phyloP scores from a whole-genome alignment of 345 rosid species.

The Pistacia atlantica region DNA sequence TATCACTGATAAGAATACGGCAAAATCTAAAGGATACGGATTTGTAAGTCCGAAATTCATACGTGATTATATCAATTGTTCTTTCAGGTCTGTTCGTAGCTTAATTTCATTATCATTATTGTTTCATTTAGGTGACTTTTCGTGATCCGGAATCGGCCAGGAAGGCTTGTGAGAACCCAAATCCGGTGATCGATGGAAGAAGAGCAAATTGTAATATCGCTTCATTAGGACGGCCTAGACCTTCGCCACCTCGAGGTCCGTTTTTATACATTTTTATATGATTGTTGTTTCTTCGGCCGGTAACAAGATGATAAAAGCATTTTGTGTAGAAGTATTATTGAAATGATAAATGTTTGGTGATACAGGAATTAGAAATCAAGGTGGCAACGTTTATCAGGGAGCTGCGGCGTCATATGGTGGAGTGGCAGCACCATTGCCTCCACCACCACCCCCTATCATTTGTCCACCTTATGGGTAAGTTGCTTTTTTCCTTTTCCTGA shows the following conservation, averaged over 20 bases:
- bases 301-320: neutral
- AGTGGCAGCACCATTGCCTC: constrained; percentile 46
- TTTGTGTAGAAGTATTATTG: neutral
- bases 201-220: constrained; percentile 94
- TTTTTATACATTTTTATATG: neutral
- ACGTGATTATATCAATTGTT: neutral
- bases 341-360: neutral
- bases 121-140: constrained; percentile 65
- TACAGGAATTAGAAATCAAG: constrained; percentile 63
- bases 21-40: constrained; percentile 95
- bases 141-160: constrained; percentile 88
- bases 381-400: constrained; percentile 58
- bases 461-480: constrained; percentile 67
- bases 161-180: constrained; percentile 76
- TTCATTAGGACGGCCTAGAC: constrained; percentile 81
- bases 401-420: constrained; percentile 51
- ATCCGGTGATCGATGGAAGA: constrained; percentile 88
- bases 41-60: constrained; percentile 54
- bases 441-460: constrained; percentile 41
- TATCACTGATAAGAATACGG: constrained; percentile 77
- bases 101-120: neutral
- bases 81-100: neutral
- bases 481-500: constrained; percentile 13
- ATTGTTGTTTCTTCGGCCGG: neutral
- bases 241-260: constrained; percentile 81